Evolutionary conservation across 257 asterid genomes (phyloP), one percentile per base, ranked within the genome.

Genomic region (Solanum virginianum): DNA sequence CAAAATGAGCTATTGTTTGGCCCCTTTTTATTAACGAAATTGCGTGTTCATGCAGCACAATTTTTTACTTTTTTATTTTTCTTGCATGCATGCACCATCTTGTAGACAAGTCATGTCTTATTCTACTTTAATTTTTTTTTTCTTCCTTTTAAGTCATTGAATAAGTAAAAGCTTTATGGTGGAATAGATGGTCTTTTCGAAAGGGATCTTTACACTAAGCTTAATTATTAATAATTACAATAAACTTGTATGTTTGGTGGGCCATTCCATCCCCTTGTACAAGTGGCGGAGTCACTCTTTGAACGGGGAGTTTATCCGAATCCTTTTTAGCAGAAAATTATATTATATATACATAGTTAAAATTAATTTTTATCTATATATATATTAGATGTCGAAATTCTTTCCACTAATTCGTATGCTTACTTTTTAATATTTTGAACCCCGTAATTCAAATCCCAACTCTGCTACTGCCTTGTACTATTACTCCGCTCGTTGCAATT

Each of bases 71-170:
- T 0, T 18, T 11, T 18, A 7, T 20, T 59, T 74, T 74, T 22
- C 60, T 26, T 77, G 82, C 82, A 77, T 77, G 82, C 82, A 77
- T 77, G 82, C 63, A 77, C 82, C 82, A 77, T 54, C 16, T 75
- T 75, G 41, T 51, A 9, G 82, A 77, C 82, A 77, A 77, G 82
- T 71, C 80, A 71, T 71, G 53, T 69, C 53, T 17, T 69, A 39
- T 69, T 39, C 53, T 69, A 39, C 79, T 68, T 69, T 69, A 16
- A 15, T 8, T 69, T 36, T 13, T 69, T 7, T 6, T 12, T 45
- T 13, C 4, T 62, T 3, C 32, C 18, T 45, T 24, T 71, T 45
- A 5, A 14, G 24, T 51, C 24, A 16, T 53, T 29, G 26, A 26
- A 75, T 49, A 75, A 75, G 56, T 14, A 24, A 26, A 16, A 53